Evolutionary conservation across 176 grass and related monocot genomes (phyloP), one percentile per base, ranked within the genome.

Genomic region (Alopecurus myosuroides): DNA sequence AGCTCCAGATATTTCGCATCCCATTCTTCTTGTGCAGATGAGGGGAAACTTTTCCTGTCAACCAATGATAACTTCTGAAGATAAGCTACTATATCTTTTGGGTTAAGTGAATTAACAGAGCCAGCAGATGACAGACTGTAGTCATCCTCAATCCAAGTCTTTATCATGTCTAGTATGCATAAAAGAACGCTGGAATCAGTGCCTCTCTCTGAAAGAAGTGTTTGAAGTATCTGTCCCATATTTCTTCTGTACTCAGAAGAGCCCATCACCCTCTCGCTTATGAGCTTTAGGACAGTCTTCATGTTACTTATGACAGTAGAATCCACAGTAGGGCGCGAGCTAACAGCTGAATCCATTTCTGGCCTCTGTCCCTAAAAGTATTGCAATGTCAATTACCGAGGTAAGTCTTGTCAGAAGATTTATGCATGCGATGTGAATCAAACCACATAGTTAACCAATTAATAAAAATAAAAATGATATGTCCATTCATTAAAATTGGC

Each of bases 51-150:
- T 86, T 94, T 99, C 79, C 93, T 87, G 81, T 96, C 97, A 89
- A 99, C 97, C 74, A 90, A 53, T 63, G 97, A 95, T 58, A 99
- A 89, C 85, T 94, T 99, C 78, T 99, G 97, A 84, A 99, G 85
- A 88, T 99, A 99, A 73, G 86, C 86, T 71, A 99, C 82, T 87
- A 94, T 94, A 55, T 99, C 97, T 82, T 99, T 99, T 61, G 31
- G 66, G 60, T 74, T 96, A 76, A 96, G 89, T 39, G 88, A 76
- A 90, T 33, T 65, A 84, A 72, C 78, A 44, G 93, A 90, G 51
- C 81, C 74, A 84, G 91, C 75, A 80, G 95, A 86, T 81, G 87
- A 88, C 75, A 88, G 85, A 68, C 81, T 82, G 69, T 72, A 85
- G 61, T 99, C 97, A 36, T 93, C 88, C 88, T 99, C 93, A 79